Percentiles rank a stretch among this genome's conserved stretches.
phyloP scores from a whole-genome alignment of 2,329 filamentous ascomycete genomes.

The Aulographum hederae region DNA sequence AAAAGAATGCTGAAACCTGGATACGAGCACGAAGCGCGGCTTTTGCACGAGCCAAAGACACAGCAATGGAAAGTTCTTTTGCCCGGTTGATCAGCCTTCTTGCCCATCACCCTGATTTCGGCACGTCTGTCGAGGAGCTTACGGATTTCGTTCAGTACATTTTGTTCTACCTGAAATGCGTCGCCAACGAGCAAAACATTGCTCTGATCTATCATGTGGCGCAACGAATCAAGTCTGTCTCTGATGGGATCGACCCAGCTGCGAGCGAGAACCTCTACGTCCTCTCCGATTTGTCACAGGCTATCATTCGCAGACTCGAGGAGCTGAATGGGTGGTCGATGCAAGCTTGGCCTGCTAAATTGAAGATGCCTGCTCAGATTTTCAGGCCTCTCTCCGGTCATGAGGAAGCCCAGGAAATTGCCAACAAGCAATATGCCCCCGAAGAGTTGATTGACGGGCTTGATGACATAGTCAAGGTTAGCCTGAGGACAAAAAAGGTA shows the following conservation, averaged over 20 bases:
- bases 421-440: slow-evolving; percentile 68
- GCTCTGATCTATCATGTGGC: slow-evolving; percentile 81
- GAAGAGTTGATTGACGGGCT: slow-evolving; percentile 56
- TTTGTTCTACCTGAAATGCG: slow-evolving; percentile 66
- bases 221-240: slow-evolving; percentile 79
- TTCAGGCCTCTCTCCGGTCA: slow-evolving; percentile 62
- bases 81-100: slow-evolving; percentile 71
- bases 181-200: slow-evolving; percentile 74
- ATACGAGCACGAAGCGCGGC: slow-evolving; percentile 59
- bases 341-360: slow-evolving; percentile 65
- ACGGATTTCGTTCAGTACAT: slow-evolving; percentile 77
- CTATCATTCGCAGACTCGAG: slow-evolving; percentile 68
- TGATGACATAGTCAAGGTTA: slow-evolving; percentile 55
- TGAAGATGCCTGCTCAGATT: slow-evolving; percentile 53
- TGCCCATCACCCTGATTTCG: slow-evolving; percentile 87
- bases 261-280: slow-evolving; percentile 61
- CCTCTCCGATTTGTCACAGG: slow-evolving; percentile 71
- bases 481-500: slow-evolving; percentile 31
- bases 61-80: slow-evolving; percentile 63
- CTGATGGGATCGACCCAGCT: slow-evolving; percentile 53
- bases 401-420: slow-evolving; percentile 64
- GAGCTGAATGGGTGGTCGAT: slow-evolving; percentile 74
- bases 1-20: slow-evolving; percentile 68
- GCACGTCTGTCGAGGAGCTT: slow-evolving; percentile 44
- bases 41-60: slow-evolving; percentile 35